Percentiles rank a stretch among this genome's conserved stretches.
phyloP scores from a whole-genome alignment of 805 yeast species.

The Teunomyces pallodes region DNA sequence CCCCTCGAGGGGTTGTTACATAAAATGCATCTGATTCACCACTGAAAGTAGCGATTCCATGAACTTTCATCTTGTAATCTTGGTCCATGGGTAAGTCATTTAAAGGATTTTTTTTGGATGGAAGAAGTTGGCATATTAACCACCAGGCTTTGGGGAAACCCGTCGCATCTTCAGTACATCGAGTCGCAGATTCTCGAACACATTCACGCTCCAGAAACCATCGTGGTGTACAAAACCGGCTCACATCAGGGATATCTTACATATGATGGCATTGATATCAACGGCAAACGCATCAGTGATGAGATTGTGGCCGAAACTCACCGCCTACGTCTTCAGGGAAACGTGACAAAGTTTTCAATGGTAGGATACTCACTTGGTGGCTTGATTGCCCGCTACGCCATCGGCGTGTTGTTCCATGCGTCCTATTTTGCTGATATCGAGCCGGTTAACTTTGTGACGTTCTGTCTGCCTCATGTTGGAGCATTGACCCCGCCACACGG shows the following conservation, averaged over 20 bases:
- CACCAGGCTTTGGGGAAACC: constrained; percentile 65
- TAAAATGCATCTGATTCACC: no score
- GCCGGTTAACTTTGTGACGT: constrained; percentile 56
- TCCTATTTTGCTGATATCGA: constrained; percentile 51
- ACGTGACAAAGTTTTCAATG: constrained; percentile 69
- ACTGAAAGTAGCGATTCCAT: no score
- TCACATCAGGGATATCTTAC: constrained; percentile 74
- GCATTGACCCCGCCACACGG: constrained; percentile 48
- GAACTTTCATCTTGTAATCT: constrained; percentile 57
- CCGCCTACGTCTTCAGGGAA: constrained; percentile 13
- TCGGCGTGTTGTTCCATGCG: constrained; percentile 63
- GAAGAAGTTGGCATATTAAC: constrained; percentile 7
- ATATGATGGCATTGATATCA: constrained; percentile 83
- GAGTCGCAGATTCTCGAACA: constrained; percentile 42
- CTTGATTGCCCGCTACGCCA: constrained; percentile 71
- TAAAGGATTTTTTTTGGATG: neutral
- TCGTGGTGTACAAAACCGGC: constrained; percentile 49
- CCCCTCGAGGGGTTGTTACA: no score
- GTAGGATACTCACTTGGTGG: constrained; percentile 93
- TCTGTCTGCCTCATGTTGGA: constrained; percentile 64
- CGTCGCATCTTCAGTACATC: constrained; percentile 63
- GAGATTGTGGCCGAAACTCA: constrained; percentile 47
- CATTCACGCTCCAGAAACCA: constrained; percentile 19
- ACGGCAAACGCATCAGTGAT: constrained; percentile 70
- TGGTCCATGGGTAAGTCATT: constrained; percentile 63